Evolutionary conservation across 768 basidiomycete genomes (phyloP).

Genomic region (Xerocomus brunneocitrinus): DNA sequence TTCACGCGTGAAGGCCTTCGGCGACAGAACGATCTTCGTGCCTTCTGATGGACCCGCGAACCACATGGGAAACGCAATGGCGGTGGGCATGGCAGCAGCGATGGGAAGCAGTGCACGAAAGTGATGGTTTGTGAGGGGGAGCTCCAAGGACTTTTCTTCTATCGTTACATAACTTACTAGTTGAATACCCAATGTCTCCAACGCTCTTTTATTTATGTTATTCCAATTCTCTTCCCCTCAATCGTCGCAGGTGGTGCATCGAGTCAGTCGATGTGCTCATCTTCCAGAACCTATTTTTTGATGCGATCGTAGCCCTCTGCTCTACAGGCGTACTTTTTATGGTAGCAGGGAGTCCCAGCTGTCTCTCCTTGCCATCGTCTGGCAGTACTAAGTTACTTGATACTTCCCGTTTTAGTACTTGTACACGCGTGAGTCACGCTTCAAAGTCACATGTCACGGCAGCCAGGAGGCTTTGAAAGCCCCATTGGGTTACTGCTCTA

Average conservation of each 20-base stretch:
- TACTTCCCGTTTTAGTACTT: slow-evolving; percentile 12
- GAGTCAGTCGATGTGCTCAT: background rate
- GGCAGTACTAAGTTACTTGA: background rate
- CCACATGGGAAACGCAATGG: slow-evolving; percentile 59
- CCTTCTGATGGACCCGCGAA: slow-evolving; percentile 57
- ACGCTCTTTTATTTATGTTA: background rate
- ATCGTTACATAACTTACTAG: background rate
- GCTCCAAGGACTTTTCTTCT: background rate
- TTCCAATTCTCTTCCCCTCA: background rate
- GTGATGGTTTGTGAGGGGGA: slow-evolving; percentile 2
- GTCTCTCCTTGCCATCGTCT: background rate
- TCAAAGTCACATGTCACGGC: slow-evolving; percentile 29
- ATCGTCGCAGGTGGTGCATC: background rate
- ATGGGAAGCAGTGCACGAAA: slow-evolving; percentile 40
- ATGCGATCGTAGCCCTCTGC: slow-evolving; percentile 1
- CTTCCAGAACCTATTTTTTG: background rate
- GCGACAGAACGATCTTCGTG: slow-evolving; percentile 63
- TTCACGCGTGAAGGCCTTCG: slow-evolving; percentile 57
- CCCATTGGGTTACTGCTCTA: slow-evolving; percentile 20
- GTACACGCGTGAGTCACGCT: slow-evolving; percentile 25
- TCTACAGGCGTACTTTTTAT: background rate
- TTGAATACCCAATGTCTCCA: background rate
- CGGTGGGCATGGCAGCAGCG: slow-evolving; percentile 65
- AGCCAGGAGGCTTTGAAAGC: slow-evolving; percentile 31
- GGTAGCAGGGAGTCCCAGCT: background rate